These are phyloP conservation scores for Mitragyna speciosa DNA, from an alignment of 257 asterid species.

Conservation along the genomic window DNA sequence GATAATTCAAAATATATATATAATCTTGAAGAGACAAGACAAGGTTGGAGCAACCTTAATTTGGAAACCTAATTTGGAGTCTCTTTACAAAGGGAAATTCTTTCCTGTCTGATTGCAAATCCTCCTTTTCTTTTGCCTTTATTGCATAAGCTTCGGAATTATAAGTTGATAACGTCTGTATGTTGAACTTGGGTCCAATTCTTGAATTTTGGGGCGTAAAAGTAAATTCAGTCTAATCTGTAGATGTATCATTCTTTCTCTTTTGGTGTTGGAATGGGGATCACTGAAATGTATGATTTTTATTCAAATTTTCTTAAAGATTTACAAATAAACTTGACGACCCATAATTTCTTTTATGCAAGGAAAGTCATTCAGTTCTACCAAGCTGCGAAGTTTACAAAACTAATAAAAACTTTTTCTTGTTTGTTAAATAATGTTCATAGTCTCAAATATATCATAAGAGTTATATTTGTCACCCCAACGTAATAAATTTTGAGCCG, in stretches of 20 bases:
- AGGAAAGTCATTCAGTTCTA: constrained; percentile 9
- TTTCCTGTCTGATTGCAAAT: not conserved
- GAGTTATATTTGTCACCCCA: too few relatives aligned
- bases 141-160: not conserved
- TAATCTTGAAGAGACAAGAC: not conserved
- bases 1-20: too few relatives aligned
- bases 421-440: not conserved
- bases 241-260: not conserved
- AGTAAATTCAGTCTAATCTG: not conserved
- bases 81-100: constrained; percentile 2
- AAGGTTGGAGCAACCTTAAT: constrained; percentile 12
- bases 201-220: constrained; percentile 9
- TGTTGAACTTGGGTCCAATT: not conserved
- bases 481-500: too few relatives aligned
- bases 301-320: constrained; percentile 5
- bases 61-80: not conserved
- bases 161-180: not conserved
- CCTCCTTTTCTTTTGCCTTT: not conserved
- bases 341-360: constrained; percentile 3
- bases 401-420: not conserved
- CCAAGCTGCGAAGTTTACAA: not conserved
- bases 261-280: constrained; percentile 2
- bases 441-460: not conserved
- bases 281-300: constrained; percentile 1
- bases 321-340: not conserved